phyloP scores from a whole-genome alignment of 164 flowering plant species.

The Chimonanthus praecox region DNA sequence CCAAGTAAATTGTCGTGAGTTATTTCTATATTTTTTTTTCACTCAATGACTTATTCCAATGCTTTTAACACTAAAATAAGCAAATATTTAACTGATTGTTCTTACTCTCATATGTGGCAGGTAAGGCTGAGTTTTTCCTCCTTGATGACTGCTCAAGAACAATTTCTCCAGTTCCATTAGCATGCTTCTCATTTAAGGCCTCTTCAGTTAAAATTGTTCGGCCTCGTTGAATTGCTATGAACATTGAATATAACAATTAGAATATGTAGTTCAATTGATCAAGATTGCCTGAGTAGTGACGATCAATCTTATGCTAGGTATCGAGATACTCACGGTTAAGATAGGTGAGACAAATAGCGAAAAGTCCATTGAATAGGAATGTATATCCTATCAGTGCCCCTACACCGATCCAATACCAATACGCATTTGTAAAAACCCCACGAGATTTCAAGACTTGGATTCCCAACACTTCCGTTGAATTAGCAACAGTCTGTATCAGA shows the following conservation, averaged over 20 bases:
- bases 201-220: slow-evolving; percentile 9
- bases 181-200: slow-evolving; percentile 2
- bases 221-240: slow-evolving; percentile 8
- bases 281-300: too few species aligned
- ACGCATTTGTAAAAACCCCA: slow-evolving; percentile 12
- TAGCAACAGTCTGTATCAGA: too few species aligned
- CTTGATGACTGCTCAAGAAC: too few species aligned
- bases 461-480: slow-evolving; percentile 15
- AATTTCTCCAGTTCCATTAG: slow-evolving; percentile 5
- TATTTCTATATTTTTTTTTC: background rate
- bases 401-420: slow-evolving; percentile 35
- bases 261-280: background rate
- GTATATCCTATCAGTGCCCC: slow-evolving; percentile 26
- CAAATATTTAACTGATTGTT: background rate
- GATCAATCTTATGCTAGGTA: background rate
- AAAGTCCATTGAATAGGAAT: slow-evolving; percentile 29
- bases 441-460: slow-evolving; percentile 13
- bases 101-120: background rate
- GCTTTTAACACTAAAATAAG: background rate
- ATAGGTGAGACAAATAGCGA: slow-evolving; percentile 24
- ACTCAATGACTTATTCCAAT: background rate
- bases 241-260: background rate
- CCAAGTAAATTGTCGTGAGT: slow-evolving; percentile 1
- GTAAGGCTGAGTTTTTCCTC: too few species aligned
- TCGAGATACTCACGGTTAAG: slow-evolving; percentile 22